phyloP scores from a whole-genome alignment of 345 rosid genomes.

The Hibiscus syriacus region DNA sequence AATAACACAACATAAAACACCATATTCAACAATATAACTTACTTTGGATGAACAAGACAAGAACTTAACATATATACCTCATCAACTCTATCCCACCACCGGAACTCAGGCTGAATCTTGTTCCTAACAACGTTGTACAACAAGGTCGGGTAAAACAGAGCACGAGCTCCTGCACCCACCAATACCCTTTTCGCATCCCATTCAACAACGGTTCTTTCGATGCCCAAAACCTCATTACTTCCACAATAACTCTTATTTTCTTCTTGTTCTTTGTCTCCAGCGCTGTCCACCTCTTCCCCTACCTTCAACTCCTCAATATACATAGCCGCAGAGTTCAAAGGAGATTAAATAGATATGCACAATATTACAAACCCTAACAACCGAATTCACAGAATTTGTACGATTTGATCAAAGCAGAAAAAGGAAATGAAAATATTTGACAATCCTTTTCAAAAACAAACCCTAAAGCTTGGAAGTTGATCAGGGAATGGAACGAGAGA shows the following conservation, averaged over 20 bases:
- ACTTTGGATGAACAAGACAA: not conserved
- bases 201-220: slow-evolving; percentile 19
- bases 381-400: not conserved
- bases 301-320: slow-evolving; percentile 70
- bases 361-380: slow-evolving; percentile 15
- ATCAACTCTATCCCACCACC: slow-evolving; percentile 93
- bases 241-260: slow-evolving; percentile 6
- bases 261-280: no score
- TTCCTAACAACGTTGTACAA: slow-evolving; percentile 93
- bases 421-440: not conserved
- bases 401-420: slow-evolving; percentile 13
- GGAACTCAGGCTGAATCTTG: slow-evolving; percentile 77
- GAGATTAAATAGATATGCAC: slow-evolving; percentile 6
- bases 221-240: slow-evolving; percentile 16
- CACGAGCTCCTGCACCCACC: slow-evolving; percentile 93
- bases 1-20: not conserved
- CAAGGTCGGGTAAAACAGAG: slow-evolving; percentile 85
- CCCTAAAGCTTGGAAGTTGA: slow-evolving; percentile 30
- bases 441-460: slow-evolving; percentile 12
- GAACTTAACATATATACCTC: slow-evolving; percentile 38
- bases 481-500: no score
- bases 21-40: not conserved
- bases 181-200: slow-evolving; percentile 57
- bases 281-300: no score
- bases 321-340: slow-evolving; percentile 41